Base-by-base conservation (phyloP, 352 stramenopile genomes). In the Phytophthora citrophthora region DNA sequence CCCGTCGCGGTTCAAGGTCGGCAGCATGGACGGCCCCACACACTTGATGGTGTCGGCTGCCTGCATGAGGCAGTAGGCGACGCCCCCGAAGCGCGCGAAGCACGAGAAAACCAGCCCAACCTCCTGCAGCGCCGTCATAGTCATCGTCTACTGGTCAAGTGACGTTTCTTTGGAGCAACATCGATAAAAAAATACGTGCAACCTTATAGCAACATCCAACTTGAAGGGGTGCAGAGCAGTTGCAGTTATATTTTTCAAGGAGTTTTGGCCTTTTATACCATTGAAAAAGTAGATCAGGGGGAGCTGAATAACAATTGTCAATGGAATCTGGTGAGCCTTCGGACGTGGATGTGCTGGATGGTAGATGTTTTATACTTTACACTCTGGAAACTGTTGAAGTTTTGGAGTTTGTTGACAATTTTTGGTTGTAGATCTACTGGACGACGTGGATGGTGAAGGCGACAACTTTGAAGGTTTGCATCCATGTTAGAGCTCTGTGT, bases 1-100 rank as follows among this genome's bases (percentile, higher is more conserved):
- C 45, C 91, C 90, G 49, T 94, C 78, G 48, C 77, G 89, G 64
- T 96, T 96, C 40, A 97, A 80, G 41, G 91, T 97, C 15, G 90
- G 90, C 31, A 97, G 79, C 91, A 97, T 97, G 45, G 86, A 96
- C 55, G 91, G 91, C 0, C 91, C 91, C 31, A 90, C 84, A 59
- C 88, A 96, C 66, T 95, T 94, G 68, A 95, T 89, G 10, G 88
- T 86, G 60, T 97, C 90, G 1, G 67, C 79, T 18, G 48, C 52
- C 61, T 96, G 81, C 61, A 87, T 56, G 47, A 93, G 61, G 54
- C 88, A 96, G 68, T 79, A 96, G 18, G 81, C 68, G 26, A 83
- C 68, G 44, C 86, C 81, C 9, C 77, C 84, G 65, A 96, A 96
- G 65, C 88, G 88, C 50, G 77, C 76, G 52, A 94, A 88, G 77